Base-by-base conservation (phyloP, 106 monocot genomes). In the Posidonia australis region DNA sequence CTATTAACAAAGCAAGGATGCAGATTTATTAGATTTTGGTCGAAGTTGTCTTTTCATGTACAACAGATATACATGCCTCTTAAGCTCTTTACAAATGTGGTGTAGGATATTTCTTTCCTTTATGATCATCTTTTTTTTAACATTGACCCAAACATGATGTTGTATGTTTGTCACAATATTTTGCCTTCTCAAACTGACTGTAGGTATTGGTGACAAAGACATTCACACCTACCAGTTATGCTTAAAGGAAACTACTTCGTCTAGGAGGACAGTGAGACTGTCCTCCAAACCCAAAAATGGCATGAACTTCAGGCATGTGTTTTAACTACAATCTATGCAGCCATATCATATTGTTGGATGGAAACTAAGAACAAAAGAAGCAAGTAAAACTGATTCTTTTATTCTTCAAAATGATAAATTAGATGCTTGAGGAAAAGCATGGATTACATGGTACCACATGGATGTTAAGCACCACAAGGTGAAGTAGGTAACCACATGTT, bases 131-230 rank as follows among this genome's bases (percentile, higher is more conserved):
- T 21, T 24, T 28, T 57, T 57, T 13, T 57, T 13, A 5, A 56
- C 14, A 57, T 57, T 13, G 10, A 59, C 10, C 36, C 36, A 36
- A 36, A 36, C 36, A 36, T 46, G 13, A 21, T 24, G 0, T 27
- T 16, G 17, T 27, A 55, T 28, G 42, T 24, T 55, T 27, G 27
- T 26, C 25, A 25, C 2, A 57, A 57, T 13, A 61, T 20, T 30
- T 0, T 21, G 36, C 32, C 9, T 18, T 43, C 29, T 18, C 1
- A 61, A 42, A 30, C 41, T 61, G 20, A 14, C 61, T 61, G 19
- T 73, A 90, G 85, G 89, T 44, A 71, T 82, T 22, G n/a, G 60
- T 62, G 85, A 90, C 25, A 73, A 71, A 52, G 70, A 80, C 32
- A 80, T 90, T 16, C 51, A 70, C 24, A 75, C 56, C 32, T 85